Percentiles rank a stretch among this genome's conserved stretches.
Evolutionary conservation across 2,329 filamentous ascomycete genomes (phyloP).

Genomic region (Elsinoe fawcettii): DNA sequence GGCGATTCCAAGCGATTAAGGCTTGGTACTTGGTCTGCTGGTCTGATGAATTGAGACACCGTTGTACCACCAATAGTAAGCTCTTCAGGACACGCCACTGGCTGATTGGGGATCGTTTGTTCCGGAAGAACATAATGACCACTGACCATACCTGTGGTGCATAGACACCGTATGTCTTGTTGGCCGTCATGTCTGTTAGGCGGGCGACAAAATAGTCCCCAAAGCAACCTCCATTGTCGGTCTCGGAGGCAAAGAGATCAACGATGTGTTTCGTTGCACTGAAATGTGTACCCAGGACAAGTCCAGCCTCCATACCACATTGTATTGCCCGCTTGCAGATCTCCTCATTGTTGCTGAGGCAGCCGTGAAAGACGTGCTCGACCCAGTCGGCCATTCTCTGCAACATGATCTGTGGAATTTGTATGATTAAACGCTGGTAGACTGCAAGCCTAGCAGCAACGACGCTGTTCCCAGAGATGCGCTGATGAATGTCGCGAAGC

Average conservation of each 20-base stretch:
- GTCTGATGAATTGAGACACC: slow-evolving; percentile 76
- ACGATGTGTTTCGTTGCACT: slow-evolving; percentile 59
- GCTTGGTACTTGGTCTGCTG: slow-evolving; percentile 63
- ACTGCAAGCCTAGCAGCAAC: slow-evolving; percentile 68
- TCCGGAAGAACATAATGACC: slow-evolving; percentile 67
- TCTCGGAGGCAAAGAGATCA: slow-evolving; percentile 50
- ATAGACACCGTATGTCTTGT: slow-evolving; percentile 51
- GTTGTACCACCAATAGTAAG: slow-evolving; percentile 73
- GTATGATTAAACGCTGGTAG: slow-evolving; percentile 68
- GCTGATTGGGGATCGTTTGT: slow-evolving; percentile 49
- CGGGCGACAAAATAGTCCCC: slow-evolving; percentile 61
- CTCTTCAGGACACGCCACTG: slow-evolving; percentile 59
- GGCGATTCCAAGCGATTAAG: slow-evolving; percentile 76
- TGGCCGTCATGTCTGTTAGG: slow-evolving; percentile 58
- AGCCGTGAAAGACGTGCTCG: slow-evolving; percentile 69
- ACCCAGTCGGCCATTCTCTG: slow-evolving; percentile 68
- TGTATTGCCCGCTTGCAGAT: slow-evolving; percentile 66
- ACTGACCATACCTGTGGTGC: slow-evolving; percentile 89
- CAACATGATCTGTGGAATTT: slow-evolving; percentile 63
- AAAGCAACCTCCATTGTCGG: slow-evolving; percentile 52
- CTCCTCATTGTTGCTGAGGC: slow-evolving; percentile 71
- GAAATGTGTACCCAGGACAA: slow-evolving; percentile 60
- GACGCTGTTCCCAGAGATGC: slow-evolving; percentile 72
- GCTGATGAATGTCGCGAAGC: slow-evolving; percentile 64
- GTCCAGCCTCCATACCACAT: slow-evolving; percentile 63